These are phyloP conservation scores for Saccharum hybrid DNA, from an alignment of 202 grass and related monocot genomes.

Conservation along the genomic window DNA sequence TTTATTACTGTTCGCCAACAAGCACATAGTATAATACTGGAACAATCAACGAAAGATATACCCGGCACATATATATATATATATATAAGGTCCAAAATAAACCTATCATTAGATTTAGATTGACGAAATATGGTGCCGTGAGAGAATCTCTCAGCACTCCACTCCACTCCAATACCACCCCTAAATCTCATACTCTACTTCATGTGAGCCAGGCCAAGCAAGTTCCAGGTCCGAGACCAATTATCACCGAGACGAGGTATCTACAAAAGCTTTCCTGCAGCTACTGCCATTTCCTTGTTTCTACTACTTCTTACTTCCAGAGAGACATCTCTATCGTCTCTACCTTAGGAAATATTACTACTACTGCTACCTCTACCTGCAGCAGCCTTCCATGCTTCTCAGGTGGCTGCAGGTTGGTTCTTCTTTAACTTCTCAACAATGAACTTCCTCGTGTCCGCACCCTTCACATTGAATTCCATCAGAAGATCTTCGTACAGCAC, in stretches of 20 bases:
- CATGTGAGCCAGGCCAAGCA: constrained; percentile 5
- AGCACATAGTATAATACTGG: not conserved
- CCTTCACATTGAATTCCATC: constrained; percentile 93
- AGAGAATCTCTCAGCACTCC: constrained; percentile 21
- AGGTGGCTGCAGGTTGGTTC: constrained; percentile 43
- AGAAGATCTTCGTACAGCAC: constrained; percentile 75
- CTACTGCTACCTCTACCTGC: constrained; percentile 10
- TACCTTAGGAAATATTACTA: not conserved
- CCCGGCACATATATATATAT: not conserved
- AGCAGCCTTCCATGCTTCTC: constrained; percentile 36
- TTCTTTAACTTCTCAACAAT: constrained; percentile 63
- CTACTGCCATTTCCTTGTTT: constrained; percentile 7
- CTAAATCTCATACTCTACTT: not conserved
- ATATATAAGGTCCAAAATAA: constrained; percentile 7
- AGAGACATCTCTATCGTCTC: not conserved
- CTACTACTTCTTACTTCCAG: not conserved
- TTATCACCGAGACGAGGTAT: not conserved
- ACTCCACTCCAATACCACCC: not conserved
- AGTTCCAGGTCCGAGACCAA: constrained; percentile 12
- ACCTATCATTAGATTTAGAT: not conserved
- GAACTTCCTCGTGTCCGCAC: constrained; percentile 72
- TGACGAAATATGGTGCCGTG: not conserved
- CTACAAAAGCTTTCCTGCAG: constrained; percentile 39
- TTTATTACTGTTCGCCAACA: not conserved
- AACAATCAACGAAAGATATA: not conserved